Evolutionary conservation across 306 rosid species (phyloP).

Genomic region (Pueraria montana): DNA sequence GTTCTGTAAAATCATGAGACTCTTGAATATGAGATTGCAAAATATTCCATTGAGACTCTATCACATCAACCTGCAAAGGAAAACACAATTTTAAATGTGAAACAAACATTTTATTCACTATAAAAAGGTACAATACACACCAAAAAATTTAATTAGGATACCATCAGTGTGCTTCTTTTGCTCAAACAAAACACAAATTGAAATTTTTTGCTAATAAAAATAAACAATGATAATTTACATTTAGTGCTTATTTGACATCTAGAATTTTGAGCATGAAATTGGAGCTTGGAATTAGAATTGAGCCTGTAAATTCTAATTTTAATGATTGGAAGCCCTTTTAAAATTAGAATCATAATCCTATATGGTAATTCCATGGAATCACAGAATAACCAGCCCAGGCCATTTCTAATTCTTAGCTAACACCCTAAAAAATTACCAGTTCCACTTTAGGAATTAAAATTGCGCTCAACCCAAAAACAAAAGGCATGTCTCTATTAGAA

Average conservation of each 20-base stretch:
- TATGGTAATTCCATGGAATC: constrained; percentile 1
- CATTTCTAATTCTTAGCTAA: not conserved
- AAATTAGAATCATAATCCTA: not conserved
- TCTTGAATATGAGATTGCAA: constrained; percentile 93
- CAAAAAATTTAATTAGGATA: constrained; percentile 19
- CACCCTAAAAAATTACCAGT: not conserved
- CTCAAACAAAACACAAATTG: not conserved
- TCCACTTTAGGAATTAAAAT: not conserved
- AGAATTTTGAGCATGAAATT: not conserved
- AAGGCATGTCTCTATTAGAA: not conserved
- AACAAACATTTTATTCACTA: not conserved
- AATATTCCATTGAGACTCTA: constrained; percentile 97
- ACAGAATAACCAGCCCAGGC: constrained; percentile 2
- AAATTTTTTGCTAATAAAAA: not conserved
- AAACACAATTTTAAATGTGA: constrained; percentile 39
- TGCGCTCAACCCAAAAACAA: not conserved
- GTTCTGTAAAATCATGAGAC: constrained; percentile 91
- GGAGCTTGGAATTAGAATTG: not conserved
- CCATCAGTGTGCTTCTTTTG: not conserved
- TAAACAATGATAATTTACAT: not conserved
- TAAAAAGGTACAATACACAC: constrained; percentile 20
- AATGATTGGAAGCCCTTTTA: not conserved
- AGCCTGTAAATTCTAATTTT: not conserved
- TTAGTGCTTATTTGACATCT: not conserved
- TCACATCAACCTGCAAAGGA: constrained; percentile 88